Evolutionary conservation across 2,329 filamentous ascomycete genomes (phyloP).

Genomic region (Sarocladium brachiariae): DNA sequence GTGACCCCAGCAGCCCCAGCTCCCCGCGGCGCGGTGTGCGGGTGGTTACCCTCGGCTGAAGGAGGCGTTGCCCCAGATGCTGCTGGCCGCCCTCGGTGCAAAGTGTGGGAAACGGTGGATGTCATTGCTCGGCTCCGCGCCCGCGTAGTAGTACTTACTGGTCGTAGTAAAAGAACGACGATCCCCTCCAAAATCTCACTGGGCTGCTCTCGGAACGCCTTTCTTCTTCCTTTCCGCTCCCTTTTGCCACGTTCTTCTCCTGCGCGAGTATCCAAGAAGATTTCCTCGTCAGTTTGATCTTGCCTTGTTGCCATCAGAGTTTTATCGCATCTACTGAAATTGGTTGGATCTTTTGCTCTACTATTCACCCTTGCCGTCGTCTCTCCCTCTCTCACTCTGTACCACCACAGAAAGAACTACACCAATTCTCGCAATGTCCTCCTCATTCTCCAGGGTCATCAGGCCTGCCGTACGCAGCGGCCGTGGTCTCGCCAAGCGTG

Average conservation of each 20-base stretch:
- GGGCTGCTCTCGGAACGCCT: background rate
- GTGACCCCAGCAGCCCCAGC: no score
- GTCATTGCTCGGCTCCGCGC: slow-evolving; percentile 7
- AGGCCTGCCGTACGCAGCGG: slow-evolving; percentile 44
- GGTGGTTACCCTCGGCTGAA: slow-evolving; percentile 21
- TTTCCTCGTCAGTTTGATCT: no score
- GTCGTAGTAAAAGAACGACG: no score
- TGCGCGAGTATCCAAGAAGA: no score
- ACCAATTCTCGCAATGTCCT: slow-evolving; percentile 24
- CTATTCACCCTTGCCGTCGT: background rate
- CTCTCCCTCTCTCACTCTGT: background rate
- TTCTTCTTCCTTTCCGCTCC: background rate
- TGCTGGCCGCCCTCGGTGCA: background rate
- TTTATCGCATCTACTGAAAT: no score
- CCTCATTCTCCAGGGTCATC: slow-evolving; percentile 42
- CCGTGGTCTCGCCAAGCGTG: slow-evolving; percentile 26
- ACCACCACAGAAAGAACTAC: background rate
- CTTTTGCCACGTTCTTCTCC: no score
- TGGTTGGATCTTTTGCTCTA: no score
- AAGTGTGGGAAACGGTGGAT: background rate
- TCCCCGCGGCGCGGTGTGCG: background rate
- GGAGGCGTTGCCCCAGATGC: slow-evolving; percentile 1
- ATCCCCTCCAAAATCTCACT: background rate
- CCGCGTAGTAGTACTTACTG: no score
- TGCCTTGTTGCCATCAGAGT: no score